Base-by-base conservation (phyloP, 192 early-diverging fungal genomes). In the Coemansia sp. region DNA sequence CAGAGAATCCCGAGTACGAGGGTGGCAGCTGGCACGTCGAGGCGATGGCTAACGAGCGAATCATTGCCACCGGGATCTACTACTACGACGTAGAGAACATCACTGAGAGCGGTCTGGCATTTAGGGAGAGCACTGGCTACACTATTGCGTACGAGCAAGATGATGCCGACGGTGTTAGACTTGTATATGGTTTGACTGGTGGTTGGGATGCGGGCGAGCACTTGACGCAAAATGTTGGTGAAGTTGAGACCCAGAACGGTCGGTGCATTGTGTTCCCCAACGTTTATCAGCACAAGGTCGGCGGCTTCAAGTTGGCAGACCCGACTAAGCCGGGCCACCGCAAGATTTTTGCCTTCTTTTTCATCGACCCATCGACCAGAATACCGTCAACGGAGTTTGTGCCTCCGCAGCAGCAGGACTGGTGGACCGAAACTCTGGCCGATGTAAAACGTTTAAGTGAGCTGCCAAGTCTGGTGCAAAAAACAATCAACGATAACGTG, bases 311-410 rank as follows among this genome's bases (percentile, higher is more conserved):
- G 85, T 89, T 2, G 76, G 80, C 29, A 2, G 88, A 91, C 50
- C 73, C 69, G 25, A 82, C 83, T 32, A 85, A 85, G 40, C 83
- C 85, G 0, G 91, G 91, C 0, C 76, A 84, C 45, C 83, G 88
- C 68, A 87, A 88, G 67, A 89, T 91, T 42, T 59, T 93, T 7
- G 76, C 71, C 9, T 90, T 92, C 53, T 90, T 91, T 78, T 76
- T 92, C 40, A 82, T 93, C 2, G 75, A 93, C 45, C 91, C 91
- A 0, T 55, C 76, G 0, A 62, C 61, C 10, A 73, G 66, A 15
- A 75, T 88, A 23, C 50, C 81, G 1, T 88, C 86, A 11, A 89
- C 88, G 3, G 66, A 68, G 11, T 32, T 84, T 50, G 10, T 29
- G 29, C 29, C 29, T 29, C 29, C 29, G 29, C 29, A 29, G 29